Evolutionary conservation across 345 rosid species (phyloP), one percentile per base, ranked within the genome.

Genomic region (Cochlearia excelsa): DNA sequence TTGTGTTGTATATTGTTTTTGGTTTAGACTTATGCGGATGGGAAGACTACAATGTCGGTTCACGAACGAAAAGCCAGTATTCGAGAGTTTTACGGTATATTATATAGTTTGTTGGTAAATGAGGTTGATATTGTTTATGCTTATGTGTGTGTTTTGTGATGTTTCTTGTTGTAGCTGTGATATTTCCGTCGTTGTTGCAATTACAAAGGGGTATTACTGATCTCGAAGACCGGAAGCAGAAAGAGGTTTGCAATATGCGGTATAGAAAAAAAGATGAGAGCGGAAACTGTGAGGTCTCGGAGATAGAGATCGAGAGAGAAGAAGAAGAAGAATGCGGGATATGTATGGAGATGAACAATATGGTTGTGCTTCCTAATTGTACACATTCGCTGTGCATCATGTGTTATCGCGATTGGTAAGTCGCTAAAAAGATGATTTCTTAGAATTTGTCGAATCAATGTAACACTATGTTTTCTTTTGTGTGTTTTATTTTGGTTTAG

Each of bases 41-140:
- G 95, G 35, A 90, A 85, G 77, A 85, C 91, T 40, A 85, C 97
- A 8, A 87, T 90, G 95, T 82, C 93, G 40, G 87, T 84, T 45
- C 73, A 85, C 7, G 96, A 88, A 73, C 79, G 95, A 70, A 86
- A 81, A 75, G 90, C 96, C 4, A 92, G 90, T 67, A 72, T 92
- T 42, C 74, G 75, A 70, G 93, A 90, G 54, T 90, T 90, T 69
- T 87, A 87, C 34, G 94, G 97, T 90, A 69, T 59, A 51, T 50
- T 1, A 7, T 42, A 23, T 16, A 16, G 23, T 16, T 16, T 16
- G 23, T 16, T 16, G 23, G 23, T 16, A 16, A 16, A 16, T 16
- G 23, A 16, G 23, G 23, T 16, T 16, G 23, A 16, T 16, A 16
- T 16, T 16, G 23, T 33, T 44, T 34, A 16, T 56, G 64, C 62